Conservation (phyloP, 169 alveolate species). For the Eimeria sp. region DNA sequence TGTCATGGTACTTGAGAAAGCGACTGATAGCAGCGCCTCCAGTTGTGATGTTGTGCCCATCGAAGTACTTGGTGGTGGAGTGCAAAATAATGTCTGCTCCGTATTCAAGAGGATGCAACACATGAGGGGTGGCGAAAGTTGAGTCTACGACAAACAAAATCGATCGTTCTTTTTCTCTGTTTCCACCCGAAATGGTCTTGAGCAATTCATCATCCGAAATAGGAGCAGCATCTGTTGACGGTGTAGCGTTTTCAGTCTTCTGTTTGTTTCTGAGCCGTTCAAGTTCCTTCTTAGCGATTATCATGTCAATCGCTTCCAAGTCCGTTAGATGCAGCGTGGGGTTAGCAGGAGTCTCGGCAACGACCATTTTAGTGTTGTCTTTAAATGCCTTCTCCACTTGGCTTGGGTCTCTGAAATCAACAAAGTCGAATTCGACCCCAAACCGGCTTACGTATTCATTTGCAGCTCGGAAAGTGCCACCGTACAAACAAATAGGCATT, state of each 20-base stretch:
- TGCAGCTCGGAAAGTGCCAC: conserved; percentile 87
- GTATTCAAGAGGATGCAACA: conserved; percentile 85
- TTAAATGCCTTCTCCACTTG: conserved; percentile 84
- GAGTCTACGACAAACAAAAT: conserved; percentile 84
- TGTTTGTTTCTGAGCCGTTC: not conserved
- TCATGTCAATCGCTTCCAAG: conserved; percentile 84
- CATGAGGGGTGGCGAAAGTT: conserved; percentile 89
- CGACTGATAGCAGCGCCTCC: conserved; percentile 87
- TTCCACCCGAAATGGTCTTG: not conserved
- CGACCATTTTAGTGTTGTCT: conserved; percentile 86
- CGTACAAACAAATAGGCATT: conserved; percentile 87
- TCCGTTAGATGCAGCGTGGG: conserved; percentile 87
- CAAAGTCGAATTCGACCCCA: conserved; percentile 85
- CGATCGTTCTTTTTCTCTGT: not conserved
- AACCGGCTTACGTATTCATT: conserved; percentile 74
- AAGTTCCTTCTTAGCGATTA: conserved; percentile 82
- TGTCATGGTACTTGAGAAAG: conserved; percentile 72
- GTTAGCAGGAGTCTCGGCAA: conserved; percentile 89
- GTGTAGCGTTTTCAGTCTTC: not conserved
- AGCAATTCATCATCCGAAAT: not conserved
- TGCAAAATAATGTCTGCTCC: conserved; percentile 86
- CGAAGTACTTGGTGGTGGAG: conserved; percentile 88
- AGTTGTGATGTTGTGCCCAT: conserved; percentile 88
- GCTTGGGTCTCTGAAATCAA: conserved; percentile 86
- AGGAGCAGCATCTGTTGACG: not conserved